A percentile compares a stretch with the other conserved stretches of the same genome.
These are phyloP conservation scores for Calcarisporium arbuscula DNA, from an alignment of 2,329 filamentous ascomycete genomes.

Conservation along the genomic window DNA sequence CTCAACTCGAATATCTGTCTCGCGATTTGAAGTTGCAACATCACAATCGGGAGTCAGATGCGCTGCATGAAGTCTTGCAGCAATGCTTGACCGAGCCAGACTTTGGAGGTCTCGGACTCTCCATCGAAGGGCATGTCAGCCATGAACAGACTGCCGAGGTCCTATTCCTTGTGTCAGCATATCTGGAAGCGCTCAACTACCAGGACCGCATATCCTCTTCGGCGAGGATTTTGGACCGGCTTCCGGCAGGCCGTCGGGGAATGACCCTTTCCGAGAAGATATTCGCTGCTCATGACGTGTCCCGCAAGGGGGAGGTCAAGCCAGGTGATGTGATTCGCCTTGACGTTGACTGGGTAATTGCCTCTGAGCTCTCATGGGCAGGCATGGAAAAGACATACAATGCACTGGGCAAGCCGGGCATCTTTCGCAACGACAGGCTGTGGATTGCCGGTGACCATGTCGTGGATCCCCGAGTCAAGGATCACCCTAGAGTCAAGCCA, in stretches of 20 bases:
- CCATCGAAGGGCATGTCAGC: not conserved
- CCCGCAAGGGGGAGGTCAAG: conserved; percentile 23
- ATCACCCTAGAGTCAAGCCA: conserved; percentile 25
- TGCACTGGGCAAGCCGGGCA: conserved; percentile 30
- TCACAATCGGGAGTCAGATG: no score
- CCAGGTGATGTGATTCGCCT: conserved; percentile 35
- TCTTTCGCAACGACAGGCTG: conserved; percentile 43
- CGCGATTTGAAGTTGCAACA: no score
- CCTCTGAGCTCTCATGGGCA: conserved; percentile 35
- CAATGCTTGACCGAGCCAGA: conserved; percentile 4
- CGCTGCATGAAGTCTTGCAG: no score
- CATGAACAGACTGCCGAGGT: conserved; percentile 2
- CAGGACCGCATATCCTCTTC: conserved; percentile 7
- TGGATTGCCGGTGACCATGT: conserved; percentile 44
- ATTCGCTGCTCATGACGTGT: conserved; percentile 35
- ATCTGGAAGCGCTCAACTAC: conserved; percentile 5
- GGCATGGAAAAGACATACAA: conserved; percentile 36
- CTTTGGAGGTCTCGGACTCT: conserved; percentile 7
- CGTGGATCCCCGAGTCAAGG: conserved; percentile 36
- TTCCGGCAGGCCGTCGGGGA: conserved; percentile 12
- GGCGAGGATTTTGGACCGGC: no score
- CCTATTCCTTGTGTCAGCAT: conserved; percentile 6
- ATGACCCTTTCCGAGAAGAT: conserved; percentile 41
- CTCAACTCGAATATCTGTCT: no score
- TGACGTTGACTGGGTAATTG: conserved; percentile 39